Base-by-base conservation (phyloP, 73 alveolate genomes). In the Stentor roeselii region DNA sequence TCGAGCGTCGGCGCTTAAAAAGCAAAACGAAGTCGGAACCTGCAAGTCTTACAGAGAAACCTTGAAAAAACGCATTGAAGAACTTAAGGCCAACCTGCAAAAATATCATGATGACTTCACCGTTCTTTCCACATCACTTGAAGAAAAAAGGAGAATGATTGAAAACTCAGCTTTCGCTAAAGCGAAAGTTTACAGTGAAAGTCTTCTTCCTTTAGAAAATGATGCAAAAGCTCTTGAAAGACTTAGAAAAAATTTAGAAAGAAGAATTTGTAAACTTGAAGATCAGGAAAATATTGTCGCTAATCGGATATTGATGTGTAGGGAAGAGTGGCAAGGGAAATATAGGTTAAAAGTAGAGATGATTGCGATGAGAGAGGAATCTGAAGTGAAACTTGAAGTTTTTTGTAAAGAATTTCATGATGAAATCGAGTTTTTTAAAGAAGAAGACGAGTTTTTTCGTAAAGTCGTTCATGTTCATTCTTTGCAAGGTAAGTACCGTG, bases 351-450 rank as follows among this genome's bases (percentile, higher is more conserved):
- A 32, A 40, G 37, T 32, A 15, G 80, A 67, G 34, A 27, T 27
- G 27, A 67, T 67, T 0, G 41, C 50, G 0, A 36, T 21, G 34
- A 67, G 80, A 67, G 80, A 67, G 34, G 80, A 67, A 67, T 21
- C 11, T 67, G 80, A 67, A 67, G 80, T 11, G 14, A 32, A 21
- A 15, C 34, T 14, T 67, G 80, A 67, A 67, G 14, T 21, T 1
- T 67, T 67, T 21, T 14, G 50, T 21, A 21, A 21, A 2, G 80
- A 67, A 67, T 67, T 27, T 34, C 42, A 36, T 21, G 80, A 67
- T 67, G 80, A 67, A 40, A 15, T 67, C 21, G 80, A 67, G 37
- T 67, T 21, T 67, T 67, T 67, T 67, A 32, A 30, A 1, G 80
- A 67, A 67, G 80, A 67, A 67, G 80, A 21, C 0, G 80, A 67